Base-by-base conservation (phyloP, 2,329 filamentous ascomycete genomes). In the Gnomoniopsis sp. region DNA sequence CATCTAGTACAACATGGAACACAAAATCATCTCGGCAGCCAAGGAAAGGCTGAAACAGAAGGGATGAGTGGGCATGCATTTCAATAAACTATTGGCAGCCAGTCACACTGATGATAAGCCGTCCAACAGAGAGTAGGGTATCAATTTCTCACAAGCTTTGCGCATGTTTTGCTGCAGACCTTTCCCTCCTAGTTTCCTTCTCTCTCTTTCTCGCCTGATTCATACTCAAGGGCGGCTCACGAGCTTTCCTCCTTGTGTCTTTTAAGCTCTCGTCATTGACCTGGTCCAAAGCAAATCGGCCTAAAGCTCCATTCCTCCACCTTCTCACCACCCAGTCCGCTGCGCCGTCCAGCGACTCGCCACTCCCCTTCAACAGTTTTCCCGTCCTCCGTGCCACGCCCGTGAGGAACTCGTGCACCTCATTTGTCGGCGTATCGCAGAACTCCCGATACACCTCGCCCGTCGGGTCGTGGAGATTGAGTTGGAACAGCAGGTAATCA, bases 401-500 rank as follows among this genome's bases (percentile, higher is more conserved):
- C 15, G 84, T 79, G 14, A 99, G 80, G 26, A 97, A 82, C 44
- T 83, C 80, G 50, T 81, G 75, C n/a, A 96, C 79, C 64, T 96
- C 90, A 72, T 98, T 96, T 1, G 95, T 98, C 0, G 93, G 91
- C 38, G 22, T 36, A 15, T 72, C 68, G 52, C 79, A 82, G 69
- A 86, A 91, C 12, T 69, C 78, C 1, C 71, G 67, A 72, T 96
- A 96, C 6, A 87, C 67, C 49, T 59, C 34, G 7, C 59, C 59
- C 2, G 65, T 62, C 0, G 88, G 84, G 65, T 88, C 80, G 59
- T 80, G 76, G 41, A 81, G 75, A 70, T 99, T 99, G 59, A 98
- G 79, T 57, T 87, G 87, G 74, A 85, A 98, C 8, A 99, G 84
- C 21, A 98, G 80, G 72, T 96, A 99, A 70, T 99, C 95, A 36